Evolutionary conservation across 176 grass and related monocot genomes (phyloP).

Genomic region (Oryza longistaminata): DNA sequence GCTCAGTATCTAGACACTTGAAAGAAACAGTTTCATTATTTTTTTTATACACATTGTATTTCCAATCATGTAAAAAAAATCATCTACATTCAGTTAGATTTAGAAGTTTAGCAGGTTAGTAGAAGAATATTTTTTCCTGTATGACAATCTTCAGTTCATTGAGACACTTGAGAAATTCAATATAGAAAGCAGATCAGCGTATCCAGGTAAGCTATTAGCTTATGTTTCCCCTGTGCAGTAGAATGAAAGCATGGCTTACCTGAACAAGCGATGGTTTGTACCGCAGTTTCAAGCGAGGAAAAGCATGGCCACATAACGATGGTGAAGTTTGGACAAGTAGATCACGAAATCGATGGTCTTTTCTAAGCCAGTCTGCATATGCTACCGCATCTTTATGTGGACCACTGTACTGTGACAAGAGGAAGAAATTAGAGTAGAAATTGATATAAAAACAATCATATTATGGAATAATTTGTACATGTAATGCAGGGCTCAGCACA

Average conservation of each 20-base stretch:
- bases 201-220: conserved; percentile 13
- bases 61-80: neutral
- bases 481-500: neutral
- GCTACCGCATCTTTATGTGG: conserved; percentile 66
- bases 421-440: conserved; percentile 37
- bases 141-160: neutral
- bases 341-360: conserved; percentile 73
- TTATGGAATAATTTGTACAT: neutral
- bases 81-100: neutral
- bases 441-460: neutral
- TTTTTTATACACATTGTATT: neutral
- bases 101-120: conserved; percentile 18
- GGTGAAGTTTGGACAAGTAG: conserved; percentile 72
- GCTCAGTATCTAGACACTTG: neutral
- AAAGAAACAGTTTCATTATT: neutral
- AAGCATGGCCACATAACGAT: conserved; percentile 66
- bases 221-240: neutral
- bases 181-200: neutral
- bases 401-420: conserved; percentile 81
- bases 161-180: neutral
- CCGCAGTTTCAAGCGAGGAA: conserved; percentile 80
- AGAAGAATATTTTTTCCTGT: neutral
- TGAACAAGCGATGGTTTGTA: conserved; percentile 95
- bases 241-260: conserved; percentile 38
- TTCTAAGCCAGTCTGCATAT: conserved; percentile 75